Percentiles rank a stretch among this genome's conserved stretches.
These are phyloP conservation scores for Backusella macrospora DNA, from an alignment of 192 early-diverging fungal genomes.

Conservation along the genomic window DNA sequence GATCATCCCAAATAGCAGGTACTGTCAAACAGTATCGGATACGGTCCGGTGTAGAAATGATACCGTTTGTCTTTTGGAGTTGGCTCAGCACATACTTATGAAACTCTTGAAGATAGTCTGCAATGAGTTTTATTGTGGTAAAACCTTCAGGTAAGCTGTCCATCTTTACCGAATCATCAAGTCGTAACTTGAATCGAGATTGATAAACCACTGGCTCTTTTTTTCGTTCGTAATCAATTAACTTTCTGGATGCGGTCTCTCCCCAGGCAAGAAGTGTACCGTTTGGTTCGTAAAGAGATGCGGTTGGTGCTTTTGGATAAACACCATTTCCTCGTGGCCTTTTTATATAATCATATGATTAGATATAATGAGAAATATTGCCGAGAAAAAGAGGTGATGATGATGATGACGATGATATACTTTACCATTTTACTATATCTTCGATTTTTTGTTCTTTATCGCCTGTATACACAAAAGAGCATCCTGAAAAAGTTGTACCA, in stretches of 20 bases:
- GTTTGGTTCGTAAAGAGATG: not conserved
- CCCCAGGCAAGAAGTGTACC: conserved; percentile 5
- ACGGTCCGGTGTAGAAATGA: conserved; percentile 39
- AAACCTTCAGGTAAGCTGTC: not conserved
- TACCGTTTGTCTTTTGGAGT: conserved; percentile 36
- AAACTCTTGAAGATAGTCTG: conserved; percentile 46
- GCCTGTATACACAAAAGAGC: not conserved
- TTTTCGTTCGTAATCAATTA: not conserved
- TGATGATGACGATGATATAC: not conserved
- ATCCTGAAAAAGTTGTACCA: conserved; percentile 5
- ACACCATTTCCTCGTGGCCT: not conserved
- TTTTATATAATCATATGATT: not conserved
- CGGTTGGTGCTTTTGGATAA: conserved; percentile 7
- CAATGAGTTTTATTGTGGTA: conserved; percentile 26
- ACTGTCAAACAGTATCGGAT: conserved; percentile 52
- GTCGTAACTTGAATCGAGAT: conserved; percentile 10
- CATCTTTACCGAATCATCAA: not conserved
- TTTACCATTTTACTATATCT: conserved; percentile 1
- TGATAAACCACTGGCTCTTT: not conserved
- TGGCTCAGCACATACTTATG: conserved; percentile 45
- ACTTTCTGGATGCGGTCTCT: not conserved
- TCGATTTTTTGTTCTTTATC: not conserved
- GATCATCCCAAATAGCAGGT: conserved; percentile 54
- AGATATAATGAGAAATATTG: not conserved
- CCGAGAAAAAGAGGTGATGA: too few species aligned